Percentiles rank a stretch among this genome's conserved stretches.
phyloP scores from a whole-genome alignment of 257 asterid genomes.

The Craterostigma plantagineum region DNA sequence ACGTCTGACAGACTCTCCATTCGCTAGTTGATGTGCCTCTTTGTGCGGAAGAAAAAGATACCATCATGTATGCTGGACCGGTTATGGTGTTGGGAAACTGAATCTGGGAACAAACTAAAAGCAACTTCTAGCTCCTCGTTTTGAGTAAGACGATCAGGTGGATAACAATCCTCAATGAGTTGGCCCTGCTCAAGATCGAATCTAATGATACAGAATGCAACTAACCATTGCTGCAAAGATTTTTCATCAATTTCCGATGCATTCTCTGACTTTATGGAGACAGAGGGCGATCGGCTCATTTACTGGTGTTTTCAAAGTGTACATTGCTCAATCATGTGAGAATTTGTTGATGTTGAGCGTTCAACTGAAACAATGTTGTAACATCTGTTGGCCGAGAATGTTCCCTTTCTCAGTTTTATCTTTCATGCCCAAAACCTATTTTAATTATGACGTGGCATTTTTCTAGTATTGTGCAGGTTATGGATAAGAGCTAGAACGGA shows the following conservation, averaged over 20 bases:
- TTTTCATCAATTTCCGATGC: constrained; percentile 53
- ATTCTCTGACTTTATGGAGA: constrained; percentile 55
- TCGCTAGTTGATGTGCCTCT: constrained; percentile 24
- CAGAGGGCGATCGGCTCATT: constrained; percentile 88
- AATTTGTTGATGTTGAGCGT: too few relatives aligned
- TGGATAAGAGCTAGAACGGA: too few relatives aligned
- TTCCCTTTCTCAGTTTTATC: too few relatives aligned
- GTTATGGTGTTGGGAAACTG: constrained; percentile 78
- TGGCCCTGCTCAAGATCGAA: constrained; percentile 98
- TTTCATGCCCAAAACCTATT: too few relatives aligned
- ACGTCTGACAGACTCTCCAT: constrained; percentile 28
- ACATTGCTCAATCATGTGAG: too few relatives aligned
- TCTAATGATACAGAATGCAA: constrained; percentile 76
- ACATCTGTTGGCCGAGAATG: too few relatives aligned
- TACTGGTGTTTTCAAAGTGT: too few relatives aligned
- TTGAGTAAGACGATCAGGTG: constrained; percentile 64
- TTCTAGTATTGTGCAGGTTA: too few relatives aligned
- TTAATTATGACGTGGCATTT: too few relatives aligned
- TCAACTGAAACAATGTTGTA: too few relatives aligned
- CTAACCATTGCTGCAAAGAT: constrained; percentile 67
- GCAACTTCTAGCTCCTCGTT: constrained; percentile 92
- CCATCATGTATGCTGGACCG: constrained; percentile 94
- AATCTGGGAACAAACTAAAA: constrained; percentile 90
- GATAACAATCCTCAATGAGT: constrained; percentile 91
- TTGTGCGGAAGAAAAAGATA: constrained; percentile 92